Conservation (phyloP, 169 alveolate genomes). For the Toxoplasma gondii region DNA sequence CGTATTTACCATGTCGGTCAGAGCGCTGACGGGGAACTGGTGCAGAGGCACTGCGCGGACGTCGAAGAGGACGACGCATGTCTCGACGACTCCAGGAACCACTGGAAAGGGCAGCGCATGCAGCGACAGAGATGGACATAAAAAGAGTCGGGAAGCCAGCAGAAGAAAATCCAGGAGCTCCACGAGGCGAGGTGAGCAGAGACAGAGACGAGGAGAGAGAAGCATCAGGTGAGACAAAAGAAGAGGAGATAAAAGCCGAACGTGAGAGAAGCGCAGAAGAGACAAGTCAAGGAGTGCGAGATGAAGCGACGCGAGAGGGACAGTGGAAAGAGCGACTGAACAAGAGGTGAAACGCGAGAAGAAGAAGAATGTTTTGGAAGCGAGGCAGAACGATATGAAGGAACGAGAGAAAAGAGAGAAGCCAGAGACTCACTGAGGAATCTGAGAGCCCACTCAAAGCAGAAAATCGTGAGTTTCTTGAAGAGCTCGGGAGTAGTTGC, state of each 20-base stretch:
- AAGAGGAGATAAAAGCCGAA: neutral
- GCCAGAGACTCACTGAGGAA: constrained; percentile 50
- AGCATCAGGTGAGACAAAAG: no score
- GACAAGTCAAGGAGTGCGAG: no score
- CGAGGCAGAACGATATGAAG: no score
- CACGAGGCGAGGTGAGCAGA: neutral
- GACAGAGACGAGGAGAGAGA: no score
- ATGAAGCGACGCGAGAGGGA: no score
- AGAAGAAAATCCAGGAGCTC: neutral
- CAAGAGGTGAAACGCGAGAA: no score
- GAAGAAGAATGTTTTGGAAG: no score
- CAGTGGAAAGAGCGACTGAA: no score
- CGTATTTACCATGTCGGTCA: constrained; percentile 75
- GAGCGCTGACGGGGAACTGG: constrained; percentile 74
- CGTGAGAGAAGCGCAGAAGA: no score
- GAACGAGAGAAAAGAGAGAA: neutral
- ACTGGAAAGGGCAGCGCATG: constrained; percentile 38
- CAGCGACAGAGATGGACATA: neutral
- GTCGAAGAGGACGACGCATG: constrained; percentile 75
- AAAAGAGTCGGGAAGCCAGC: neutral
- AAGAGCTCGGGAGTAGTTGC: constrained; percentile 69
- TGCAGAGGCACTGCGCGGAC: constrained; percentile 76
- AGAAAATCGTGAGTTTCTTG: constrained; percentile 73
- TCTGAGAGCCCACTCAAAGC: constrained; percentile 80
- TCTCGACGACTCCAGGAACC: constrained; percentile 79